Percentiles rank a stretch among this genome's conserved stretches.
These are phyloP conservation scores for Diaporthe capsici DNA, from an alignment of 2,329 filamentous ascomycete genomes.

Conservation along the genomic window DNA sequence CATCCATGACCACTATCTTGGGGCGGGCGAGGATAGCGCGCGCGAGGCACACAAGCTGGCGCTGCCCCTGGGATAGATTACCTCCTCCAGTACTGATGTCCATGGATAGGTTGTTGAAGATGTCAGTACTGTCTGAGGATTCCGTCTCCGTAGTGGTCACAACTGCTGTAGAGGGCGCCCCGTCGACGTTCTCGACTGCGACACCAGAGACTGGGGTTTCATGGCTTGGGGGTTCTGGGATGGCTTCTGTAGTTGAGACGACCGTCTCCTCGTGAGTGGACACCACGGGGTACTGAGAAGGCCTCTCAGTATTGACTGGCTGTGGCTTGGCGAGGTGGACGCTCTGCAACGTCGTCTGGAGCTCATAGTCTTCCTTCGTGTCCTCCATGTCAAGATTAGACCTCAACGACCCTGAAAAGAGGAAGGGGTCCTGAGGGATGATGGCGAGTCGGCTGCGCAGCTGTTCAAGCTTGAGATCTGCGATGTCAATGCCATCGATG, in stretches of 20 bases:
- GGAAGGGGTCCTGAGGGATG: slow-evolving; percentile 77
- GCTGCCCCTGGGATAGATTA: slow-evolving; percentile 61
- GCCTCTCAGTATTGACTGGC: slow-evolving; percentile 54
- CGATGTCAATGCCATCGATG: slow-evolving; percentile 66
- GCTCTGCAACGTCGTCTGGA: slow-evolving; percentile 71
- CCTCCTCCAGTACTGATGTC: slow-evolving; percentile 51
- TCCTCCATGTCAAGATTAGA: slow-evolving; percentile 75
- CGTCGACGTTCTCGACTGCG: slow-evolving; percentile 24
- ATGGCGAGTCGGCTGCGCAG: slow-evolving; percentile 73
- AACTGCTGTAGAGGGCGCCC: slow-evolving; percentile 16
- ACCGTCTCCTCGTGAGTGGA: slow-evolving; percentile 42
- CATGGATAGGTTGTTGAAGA: slow-evolving; percentile 51
- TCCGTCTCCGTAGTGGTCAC: slow-evolving; percentile 35
- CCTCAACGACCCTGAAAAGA: slow-evolving; percentile 75
- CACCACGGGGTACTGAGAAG: slow-evolving; percentile 37
- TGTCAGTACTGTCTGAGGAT: slow-evolving; percentile 43
- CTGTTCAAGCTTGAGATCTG: slow-evolving; percentile 71
- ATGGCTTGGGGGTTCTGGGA: slow-evolving; percentile 26
- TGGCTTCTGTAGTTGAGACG: slow-evolving; percentile 40
- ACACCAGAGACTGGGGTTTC: slow-evolving; percentile 1
- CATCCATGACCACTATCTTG: slow-evolving; percentile 59
- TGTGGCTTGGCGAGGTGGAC: slow-evolving; percentile 70
- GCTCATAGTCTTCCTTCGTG: slow-evolving; percentile 71
- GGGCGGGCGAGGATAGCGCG: slow-evolving; percentile 58
- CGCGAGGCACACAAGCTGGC: slow-evolving; percentile 64